Evolutionary conservation across 768 basidiomycete species (phyloP).

Genomic region (Imleria badia): DNA sequence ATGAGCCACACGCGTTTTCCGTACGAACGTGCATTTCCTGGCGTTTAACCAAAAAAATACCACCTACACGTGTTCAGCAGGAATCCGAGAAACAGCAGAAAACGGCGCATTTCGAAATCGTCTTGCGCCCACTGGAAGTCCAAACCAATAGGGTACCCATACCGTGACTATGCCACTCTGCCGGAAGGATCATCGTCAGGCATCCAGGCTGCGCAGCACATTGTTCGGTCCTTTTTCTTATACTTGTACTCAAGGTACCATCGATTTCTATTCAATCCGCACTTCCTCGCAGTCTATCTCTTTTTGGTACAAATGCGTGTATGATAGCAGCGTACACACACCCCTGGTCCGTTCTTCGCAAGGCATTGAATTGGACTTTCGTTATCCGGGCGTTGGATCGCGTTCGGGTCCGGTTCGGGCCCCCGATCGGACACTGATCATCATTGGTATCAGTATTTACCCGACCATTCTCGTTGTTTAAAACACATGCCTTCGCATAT

Average conservation of each 20-base stretch:
- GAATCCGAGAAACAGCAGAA: background rate
- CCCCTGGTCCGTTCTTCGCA: no score
- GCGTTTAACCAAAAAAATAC: background rate
- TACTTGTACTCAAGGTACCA: no score
- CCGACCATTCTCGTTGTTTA: no score
- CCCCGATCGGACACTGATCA: no score
- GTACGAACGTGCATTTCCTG: background rate
- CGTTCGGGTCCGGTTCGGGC: background rate
- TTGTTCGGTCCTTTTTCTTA: no score
- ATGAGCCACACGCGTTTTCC: background rate
- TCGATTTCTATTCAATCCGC: no score
- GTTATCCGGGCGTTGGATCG: no score
- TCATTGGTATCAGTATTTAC: no score
- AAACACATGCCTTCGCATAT: background rate
- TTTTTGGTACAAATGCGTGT: no score
- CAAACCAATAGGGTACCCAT: conserved; percentile 1
- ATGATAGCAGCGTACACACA: no score
- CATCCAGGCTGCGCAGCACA: background rate
- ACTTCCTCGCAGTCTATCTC: no score
- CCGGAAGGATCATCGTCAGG: conserved; percentile 19
- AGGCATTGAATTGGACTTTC: no score
- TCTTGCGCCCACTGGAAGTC: conserved; percentile 3
- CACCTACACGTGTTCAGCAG: conserved; percentile 7
- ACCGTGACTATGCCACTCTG: background rate
- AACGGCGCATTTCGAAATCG: conserved; percentile 3